Conservation (phyloP, 192 early-diverging fungal genomes). For the Backusella mclennaniae region DNA sequence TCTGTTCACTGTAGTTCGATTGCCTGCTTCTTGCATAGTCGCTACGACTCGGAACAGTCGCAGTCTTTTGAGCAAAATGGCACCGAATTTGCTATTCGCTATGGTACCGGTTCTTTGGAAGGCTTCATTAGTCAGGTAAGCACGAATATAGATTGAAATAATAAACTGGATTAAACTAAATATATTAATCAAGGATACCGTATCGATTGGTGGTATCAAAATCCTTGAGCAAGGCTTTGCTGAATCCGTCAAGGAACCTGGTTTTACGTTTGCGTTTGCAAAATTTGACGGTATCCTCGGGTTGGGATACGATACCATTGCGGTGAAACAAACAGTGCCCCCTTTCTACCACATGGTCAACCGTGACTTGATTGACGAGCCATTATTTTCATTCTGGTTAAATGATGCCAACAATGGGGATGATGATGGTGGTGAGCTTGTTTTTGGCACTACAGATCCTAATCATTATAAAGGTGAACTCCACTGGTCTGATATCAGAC, state of each 20-base stretch:
- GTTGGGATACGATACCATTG: constrained; percentile 85
- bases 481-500: constrained; percentile 80
- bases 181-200: constrained; percentile 52
- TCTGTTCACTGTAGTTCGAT: constrained; percentile 92
- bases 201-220: constrained; percentile 71
- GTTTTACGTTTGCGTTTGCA: constrained; percentile 91
- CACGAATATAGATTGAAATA: background rate
- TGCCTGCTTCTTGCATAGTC: constrained; percentile 91
- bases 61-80: constrained; percentile 82
- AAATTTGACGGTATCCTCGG: constrained; percentile 98
- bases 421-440: constrained; percentile 79
- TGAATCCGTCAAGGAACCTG: constrained; percentile 96
- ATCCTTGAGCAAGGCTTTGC: constrained; percentile 84
- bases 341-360: constrained; percentile 95
- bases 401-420: constrained; percentile 66
- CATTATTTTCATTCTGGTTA: constrained; percentile 89
- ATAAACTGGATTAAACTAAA: background rate
- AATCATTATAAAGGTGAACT: constrained; percentile 71
- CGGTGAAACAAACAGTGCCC: constrained; percentile 85
- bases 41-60: constrained; percentile 86
- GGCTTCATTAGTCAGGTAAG: constrained; percentile 83
- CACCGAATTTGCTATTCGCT: constrained; percentile 93
- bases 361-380: constrained; percentile 73
- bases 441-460: constrained; percentile 83
- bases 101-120: constrained; percentile 91